Base-by-base conservation (phyloP, 148 eudicot genomes). In the Chenopodium quinoa region DNA sequence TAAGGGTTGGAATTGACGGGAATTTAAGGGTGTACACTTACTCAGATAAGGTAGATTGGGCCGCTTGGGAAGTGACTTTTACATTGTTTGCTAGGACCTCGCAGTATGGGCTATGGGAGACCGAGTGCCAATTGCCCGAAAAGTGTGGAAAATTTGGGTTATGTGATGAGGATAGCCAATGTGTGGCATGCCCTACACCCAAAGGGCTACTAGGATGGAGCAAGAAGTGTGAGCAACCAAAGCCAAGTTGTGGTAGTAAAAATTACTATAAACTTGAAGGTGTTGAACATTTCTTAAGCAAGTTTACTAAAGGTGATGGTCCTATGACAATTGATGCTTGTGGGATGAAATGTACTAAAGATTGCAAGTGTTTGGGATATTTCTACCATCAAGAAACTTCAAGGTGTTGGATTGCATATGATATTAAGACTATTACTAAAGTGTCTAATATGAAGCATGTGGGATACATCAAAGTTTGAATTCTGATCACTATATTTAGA, bases 311-410 rank as follows among this genome's bases (percentile, higher is more conserved):
- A 27, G 95, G 93, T 75, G 76, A 81, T 79, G 93, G 89, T 29
- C 88, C 90, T 0, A 83, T 86, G 32, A 85, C 80, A 77, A 82
- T 76, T 50, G 76, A 64, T 56, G 82, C 78, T 16, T 92, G 93
- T 73, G 77, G 75, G 12, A 75, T 63, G 25, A 92, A 88, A 75
- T 92, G 95, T 54, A 88, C 69, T 0, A 84, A 77, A 34, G 93
- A 92, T 88, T 92, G 95, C 76, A 92, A 89, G 87, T 90, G 93
- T 25, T 62, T 83, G 82, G 95, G 93, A 4, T 92, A 89, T 78
- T 92, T 92, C 82, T 90, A 88, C 52, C 88, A 90, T n/a, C 81
- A 76, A 66, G 89, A 86, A 37, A 84, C 75, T 31, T 90, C 91
- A 10, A 83, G 85, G 82, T 92, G 95, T 80, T 92, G 90, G 95